phyloP scores from a whole-genome alignment of 1,284 basidiomycete species.

The Leccinum fallax region DNA sequence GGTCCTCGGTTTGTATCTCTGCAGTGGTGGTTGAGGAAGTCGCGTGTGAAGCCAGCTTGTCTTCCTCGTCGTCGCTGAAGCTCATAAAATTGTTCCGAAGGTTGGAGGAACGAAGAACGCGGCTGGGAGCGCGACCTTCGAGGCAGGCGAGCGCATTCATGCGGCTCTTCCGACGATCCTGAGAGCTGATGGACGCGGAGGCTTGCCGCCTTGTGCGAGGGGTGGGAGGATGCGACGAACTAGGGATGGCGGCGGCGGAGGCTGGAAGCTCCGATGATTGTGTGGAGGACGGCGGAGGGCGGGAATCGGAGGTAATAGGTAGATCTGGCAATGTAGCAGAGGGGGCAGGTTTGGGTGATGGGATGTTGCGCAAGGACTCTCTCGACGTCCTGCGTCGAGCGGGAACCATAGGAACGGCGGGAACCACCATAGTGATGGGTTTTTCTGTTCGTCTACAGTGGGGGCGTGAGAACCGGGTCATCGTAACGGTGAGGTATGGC shows the following conservation, averaged over 20 bases:
- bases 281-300: constrained; percentile 1
- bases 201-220: constrained; percentile 4
- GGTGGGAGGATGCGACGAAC: constrained; percentile 8
- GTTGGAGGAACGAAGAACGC: constrained; percentile 14
- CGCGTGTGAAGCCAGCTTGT: constrained; percentile 21
- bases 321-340: constrained; percentile 43
- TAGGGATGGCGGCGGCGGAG: constrained; percentile 9
- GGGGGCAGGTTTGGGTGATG: constrained; percentile 64
- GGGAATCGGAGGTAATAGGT: constrained; percentile 19
- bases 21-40: background rate
- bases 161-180: constrained; percentile 38
- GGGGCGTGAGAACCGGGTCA: constrained; percentile 1
- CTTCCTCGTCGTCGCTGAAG: constrained; percentile 64
- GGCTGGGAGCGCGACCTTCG: constrained; percentile 47
- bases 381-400: constrained; percentile 40
- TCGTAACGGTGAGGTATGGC: background rate
- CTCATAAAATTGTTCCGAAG: constrained; percentile 60
- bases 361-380: constrained; percentile 53
- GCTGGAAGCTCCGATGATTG: constrained; percentile 15
- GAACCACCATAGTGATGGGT: constrained; percentile 9
- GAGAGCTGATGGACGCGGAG: constrained; percentile 39
- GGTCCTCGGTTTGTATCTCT: constrained; percentile 14
- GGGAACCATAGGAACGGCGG: constrained; percentile 12
- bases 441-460: constrained; percentile 23
- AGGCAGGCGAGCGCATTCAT: constrained; percentile 61